Evolutionary conservation across 2,329 filamentous ascomycete genomes (phyloP).

Genomic region (Mariannaea sp.): DNA sequence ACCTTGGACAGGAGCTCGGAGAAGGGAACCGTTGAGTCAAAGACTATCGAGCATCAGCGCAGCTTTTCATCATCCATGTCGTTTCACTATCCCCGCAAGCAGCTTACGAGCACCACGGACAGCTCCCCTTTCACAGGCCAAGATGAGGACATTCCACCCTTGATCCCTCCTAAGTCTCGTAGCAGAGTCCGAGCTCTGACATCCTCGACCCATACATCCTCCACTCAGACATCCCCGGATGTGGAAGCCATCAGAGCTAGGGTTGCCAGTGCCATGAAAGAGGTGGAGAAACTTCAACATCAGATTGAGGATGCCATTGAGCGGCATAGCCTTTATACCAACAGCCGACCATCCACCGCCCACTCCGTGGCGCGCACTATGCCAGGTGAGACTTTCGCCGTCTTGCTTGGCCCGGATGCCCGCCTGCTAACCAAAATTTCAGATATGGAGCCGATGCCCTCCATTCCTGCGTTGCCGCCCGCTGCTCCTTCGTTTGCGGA

Average conservation of each 20-base stretch:
- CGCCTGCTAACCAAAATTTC: conserved; percentile 24
- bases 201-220: conserved; percentile 51
- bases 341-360: conserved; percentile 58
- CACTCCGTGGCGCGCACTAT: conserved; percentile 45
- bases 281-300: conserved; percentile 62
- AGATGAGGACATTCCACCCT: conserved; percentile 37
- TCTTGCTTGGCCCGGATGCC: conserved; percentile 11
- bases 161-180: conserved; percentile 51
- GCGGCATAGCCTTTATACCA: conserved; percentile 61
- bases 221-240: conserved; percentile 53
- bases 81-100: conserved; percentile 59
- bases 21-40: conserved; percentile 33
- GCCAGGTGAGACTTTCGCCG: conserved; percentile 39
- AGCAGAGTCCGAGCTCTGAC: conserved; percentile 49
- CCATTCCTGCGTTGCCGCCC: conserved; percentile 61
- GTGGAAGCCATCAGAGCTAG: conserved; percentile 59
- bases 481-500: conserved; percentile 62
- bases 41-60: conserved; percentile 44
- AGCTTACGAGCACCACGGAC: conserved; percentile 36
- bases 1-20: conserved; percentile 6
- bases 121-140: conserved; percentile 30
- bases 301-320: conserved; percentile 65
- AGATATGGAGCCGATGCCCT: conserved; percentile 58
- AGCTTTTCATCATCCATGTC: conserved; percentile 59
- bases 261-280: conserved; percentile 61